These are phyloP conservation scores for Theileria equi DNA, from an alignment of 169 alveolate genomes.

Conservation along the genomic window DNA sequence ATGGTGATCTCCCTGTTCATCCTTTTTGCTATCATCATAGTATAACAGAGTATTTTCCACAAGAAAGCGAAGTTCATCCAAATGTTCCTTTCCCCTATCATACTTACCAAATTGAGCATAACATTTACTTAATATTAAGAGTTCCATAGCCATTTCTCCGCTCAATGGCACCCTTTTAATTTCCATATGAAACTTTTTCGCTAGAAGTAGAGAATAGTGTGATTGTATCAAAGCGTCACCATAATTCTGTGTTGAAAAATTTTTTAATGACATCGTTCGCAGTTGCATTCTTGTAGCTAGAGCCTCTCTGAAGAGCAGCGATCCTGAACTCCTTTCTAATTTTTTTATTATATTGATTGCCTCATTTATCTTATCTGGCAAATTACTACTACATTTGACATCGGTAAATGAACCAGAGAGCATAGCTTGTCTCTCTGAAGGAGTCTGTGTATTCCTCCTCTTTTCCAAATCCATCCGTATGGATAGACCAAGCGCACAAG, in stretches of 20 bases:
- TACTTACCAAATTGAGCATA: constrained; percentile 75
- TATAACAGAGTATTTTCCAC: constrained; percentile 77
- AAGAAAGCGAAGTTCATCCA: constrained; percentile 73
- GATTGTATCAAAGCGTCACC: constrained; percentile 57
- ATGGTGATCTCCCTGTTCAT: no score
- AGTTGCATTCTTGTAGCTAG: constrained; percentile 59
- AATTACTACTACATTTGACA: neutral
- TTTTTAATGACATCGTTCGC: constrained; percentile 53
- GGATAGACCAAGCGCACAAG: constrained; percentile 62
- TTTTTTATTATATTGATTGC: constrained; percentile 54
- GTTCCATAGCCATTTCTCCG: constrained; percentile 81
- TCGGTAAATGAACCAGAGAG: constrained; percentile 21
- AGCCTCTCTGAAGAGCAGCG: constrained; percentile 59
- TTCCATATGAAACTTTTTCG: constrained; percentile 60
- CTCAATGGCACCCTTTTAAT: constrained; percentile 43
- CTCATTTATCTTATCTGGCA: constrained; percentile 44
- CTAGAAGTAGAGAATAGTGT: constrained; percentile 58
- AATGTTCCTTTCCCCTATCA: constrained; percentile 70
- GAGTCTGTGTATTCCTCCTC: constrained; percentile 59
- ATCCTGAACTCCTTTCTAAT: constrained; percentile 32
- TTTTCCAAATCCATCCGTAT: constrained; percentile 57
- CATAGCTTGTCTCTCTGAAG: constrained; percentile 40
- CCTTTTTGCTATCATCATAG: constrained; percentile 38
- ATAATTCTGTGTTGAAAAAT: constrained; percentile 51
- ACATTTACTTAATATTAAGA: constrained; percentile 77